Conservation (phyloP, 805 yeast species). For the Cyberlindnera americana region DNA sequence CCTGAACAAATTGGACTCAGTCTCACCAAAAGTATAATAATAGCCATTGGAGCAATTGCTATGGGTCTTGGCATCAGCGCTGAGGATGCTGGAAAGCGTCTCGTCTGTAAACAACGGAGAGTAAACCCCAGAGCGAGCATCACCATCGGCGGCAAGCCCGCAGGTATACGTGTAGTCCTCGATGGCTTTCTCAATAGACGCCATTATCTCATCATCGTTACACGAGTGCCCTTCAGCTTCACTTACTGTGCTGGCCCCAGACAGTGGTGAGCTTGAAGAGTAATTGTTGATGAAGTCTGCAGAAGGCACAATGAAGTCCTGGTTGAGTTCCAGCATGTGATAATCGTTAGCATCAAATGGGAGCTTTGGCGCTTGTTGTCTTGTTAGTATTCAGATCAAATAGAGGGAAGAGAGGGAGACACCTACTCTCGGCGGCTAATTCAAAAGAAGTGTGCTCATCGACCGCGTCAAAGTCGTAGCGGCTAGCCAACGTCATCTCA, state of each 20-base stretch:
- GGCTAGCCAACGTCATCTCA: constrained; percentile 4
- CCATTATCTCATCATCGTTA: not conserved
- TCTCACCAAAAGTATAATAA: not conserved
- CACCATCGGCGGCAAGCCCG: not conserved
- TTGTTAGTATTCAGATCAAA: not conserved
- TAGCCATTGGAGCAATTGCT: too few species aligned
- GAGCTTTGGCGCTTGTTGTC: constrained; percentile 15
- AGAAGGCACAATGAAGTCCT: constrained; percentile 18
- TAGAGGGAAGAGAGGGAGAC: not conserved
- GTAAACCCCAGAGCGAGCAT: not conserved
- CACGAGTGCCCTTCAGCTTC: not conserved
- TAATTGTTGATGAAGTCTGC: constrained; percentile 23
- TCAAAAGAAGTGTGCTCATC: not conserved
- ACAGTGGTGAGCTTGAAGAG: constrained; percentile 1
- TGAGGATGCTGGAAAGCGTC: not conserved
- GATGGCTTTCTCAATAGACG: not conserved
- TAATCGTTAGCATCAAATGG: constrained; percentile 27
- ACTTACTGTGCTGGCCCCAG: not conserved
- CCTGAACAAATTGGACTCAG: not conserved
- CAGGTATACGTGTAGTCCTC: not conserved
- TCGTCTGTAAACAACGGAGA: not conserved
- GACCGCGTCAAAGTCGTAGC: not conserved
- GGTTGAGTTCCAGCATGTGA: constrained; percentile 23
- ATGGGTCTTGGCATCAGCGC: not conserved
- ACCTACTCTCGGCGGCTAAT: constrained; percentile 12